Percentiles rank a stretch among this genome's conserved stretches.
Evolutionary conservation across 306 rosid species (phyloP).

Genomic region (Argentina anserina): DNA sequence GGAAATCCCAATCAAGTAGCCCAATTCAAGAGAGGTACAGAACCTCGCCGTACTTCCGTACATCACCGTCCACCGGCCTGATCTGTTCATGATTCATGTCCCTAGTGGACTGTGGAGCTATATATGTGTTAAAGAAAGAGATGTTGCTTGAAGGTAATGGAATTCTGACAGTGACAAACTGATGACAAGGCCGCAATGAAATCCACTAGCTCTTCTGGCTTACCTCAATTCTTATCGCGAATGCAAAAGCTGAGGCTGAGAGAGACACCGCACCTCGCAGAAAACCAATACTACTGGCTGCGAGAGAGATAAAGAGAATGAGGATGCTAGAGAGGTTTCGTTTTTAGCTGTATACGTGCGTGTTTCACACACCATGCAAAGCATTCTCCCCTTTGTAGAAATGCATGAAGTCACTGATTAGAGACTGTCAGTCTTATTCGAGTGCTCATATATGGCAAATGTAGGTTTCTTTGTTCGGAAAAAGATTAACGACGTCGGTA

Average conservation of each 20-base stretch:
- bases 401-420: neutral
- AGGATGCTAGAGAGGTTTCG: neutral
- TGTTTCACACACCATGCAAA: neutral
- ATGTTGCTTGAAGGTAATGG: neutral
- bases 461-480: neutral
- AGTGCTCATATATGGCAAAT: too few relatives aligned
- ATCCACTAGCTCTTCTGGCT: neutral
- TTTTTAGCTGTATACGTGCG: neutral
- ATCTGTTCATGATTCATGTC: neutral
- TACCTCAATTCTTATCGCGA: neutral
- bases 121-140: neutral
- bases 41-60: neutral
- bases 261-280: neutral
- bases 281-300: neutral
- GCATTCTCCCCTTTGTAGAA: neutral
- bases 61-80: slow-evolving; percentile 5
- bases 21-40: neutral
- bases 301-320: neutral
- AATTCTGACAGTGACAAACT: neutral
- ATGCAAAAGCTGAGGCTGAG: slow-evolving; percentile 1
- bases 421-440: neutral
- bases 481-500: neutral
- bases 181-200: neutral
- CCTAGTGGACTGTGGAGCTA: neutral
- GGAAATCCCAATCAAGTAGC: neutral